A percentile compares a stretch with the other conserved stretches of the same genome.
These are phyloP conservation scores for Cruciata laevipes DNA, from an alignment of 257 asterid species.

Conservation along the genomic window DNA sequence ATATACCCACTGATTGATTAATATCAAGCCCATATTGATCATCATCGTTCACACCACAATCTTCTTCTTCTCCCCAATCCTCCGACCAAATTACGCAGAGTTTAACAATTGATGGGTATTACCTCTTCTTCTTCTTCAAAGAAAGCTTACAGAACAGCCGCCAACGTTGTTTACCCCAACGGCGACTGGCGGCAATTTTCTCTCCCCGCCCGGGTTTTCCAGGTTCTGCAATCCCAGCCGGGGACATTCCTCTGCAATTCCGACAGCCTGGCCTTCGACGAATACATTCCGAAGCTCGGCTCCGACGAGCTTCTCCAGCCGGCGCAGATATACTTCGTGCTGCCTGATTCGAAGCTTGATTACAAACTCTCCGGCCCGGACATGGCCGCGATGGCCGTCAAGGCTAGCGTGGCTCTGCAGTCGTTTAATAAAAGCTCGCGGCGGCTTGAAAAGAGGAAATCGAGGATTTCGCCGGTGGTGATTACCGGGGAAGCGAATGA, in stretches of 20 bases:
- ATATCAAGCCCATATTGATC: neutral
- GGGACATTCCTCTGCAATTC: constrained; percentile 48
- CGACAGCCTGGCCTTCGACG: constrained; percentile 49
- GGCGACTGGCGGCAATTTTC: constrained; percentile 45
- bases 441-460: constrained; percentile 21
- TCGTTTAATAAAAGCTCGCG: constrained; percentile 11
- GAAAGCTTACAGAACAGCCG: constrained; percentile 14
- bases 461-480: constrained; percentile 40
- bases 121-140: constrained; percentile 40
- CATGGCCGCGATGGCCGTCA: constrained; percentile 74
- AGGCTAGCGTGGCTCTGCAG: constrained; percentile 59
- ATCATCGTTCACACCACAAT: neutral
- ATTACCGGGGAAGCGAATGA: constrained; percentile 12
- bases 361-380: constrained; percentile 54
- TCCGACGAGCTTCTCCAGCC: constrained; percentile 34
- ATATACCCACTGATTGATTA: neutral
- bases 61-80: neutral
- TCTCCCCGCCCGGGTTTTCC: constrained; percentile 35
- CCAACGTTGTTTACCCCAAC: constrained; percentile 32
- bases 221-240: constrained; percentile 32
- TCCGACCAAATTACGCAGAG: neutral
- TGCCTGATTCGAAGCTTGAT: constrained; percentile 39
- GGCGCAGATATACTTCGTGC: constrained; percentile 52
- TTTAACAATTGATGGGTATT: constrained; percentile 30
- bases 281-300: constrained; percentile 42